Base-by-base conservation (phyloP, 495 filamentous ascomycete genomes). In the Xylaria grammica region DNA sequence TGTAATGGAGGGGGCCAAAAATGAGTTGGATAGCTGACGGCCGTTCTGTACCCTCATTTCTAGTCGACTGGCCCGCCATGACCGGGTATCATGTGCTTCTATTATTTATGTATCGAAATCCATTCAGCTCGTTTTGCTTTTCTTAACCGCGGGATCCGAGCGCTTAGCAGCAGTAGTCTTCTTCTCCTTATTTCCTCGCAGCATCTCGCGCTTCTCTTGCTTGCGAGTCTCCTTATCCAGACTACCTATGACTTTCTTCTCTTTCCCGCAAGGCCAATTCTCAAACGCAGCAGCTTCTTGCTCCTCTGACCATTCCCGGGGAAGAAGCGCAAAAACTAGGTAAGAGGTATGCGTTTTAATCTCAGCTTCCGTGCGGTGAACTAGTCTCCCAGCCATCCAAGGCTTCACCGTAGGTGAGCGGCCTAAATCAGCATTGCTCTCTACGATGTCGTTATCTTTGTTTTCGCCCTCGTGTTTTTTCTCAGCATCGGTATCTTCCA, bases 301-400 rank as follows among this genome's bases (percentile, higher is more conserved):
- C 66, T 90, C 91, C 52, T 86, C 89, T 0, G 79, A 87, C 96
- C 95, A 98, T 56, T 90, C 89, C 53, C 86, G 80, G 13, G 96
- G 96, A 57, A 99, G 77, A 5, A 95, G 78, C 1, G 96, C 95
- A 84, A 99, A 99, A 6, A 96, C 90, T 17, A 99, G 82, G 75
- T 98, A 99, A 13, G 89, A 92, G 0, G 95, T 99, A 76, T 99
- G 95, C 10, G 87, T 93, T 84, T 97, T 97, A 32, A 97, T 75
- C 77, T 99, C 94, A 1, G 87, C 82, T 78, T 98, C 95, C 5
- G 88, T 85, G 26, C 93, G 86, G 65, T 93, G 91, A 10, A 90
- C 81, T 59, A 97, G 67, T 20, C 87, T 85, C 5, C 95, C 95
- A 44, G 91, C 87, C 63, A 78, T 67, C 79, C 80, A 84, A 13